Evolutionary conservation across 495 filamentous ascomycete genomes (phyloP).

Genomic region (Talaromyces borbonicus): DNA sequence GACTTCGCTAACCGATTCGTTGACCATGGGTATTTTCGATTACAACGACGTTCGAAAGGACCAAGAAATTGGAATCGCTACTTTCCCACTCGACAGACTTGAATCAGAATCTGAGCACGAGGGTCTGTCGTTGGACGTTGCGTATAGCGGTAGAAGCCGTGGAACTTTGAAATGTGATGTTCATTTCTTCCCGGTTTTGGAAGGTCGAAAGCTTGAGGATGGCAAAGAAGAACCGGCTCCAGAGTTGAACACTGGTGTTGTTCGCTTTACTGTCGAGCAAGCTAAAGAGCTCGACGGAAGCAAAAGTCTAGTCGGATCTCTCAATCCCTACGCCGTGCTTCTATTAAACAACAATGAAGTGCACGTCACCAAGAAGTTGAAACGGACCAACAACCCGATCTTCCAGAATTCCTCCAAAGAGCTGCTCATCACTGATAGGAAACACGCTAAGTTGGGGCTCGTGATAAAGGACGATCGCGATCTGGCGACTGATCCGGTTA

Average conservation of each 20-base stretch:
- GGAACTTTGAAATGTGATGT: slow-evolving; percentile 74
- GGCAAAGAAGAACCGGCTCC: slow-evolving; percentile 72
- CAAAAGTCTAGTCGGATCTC: slow-evolving; percentile 78
- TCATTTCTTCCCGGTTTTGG: slow-evolving; percentile 89
- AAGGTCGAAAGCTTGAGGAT: slow-evolving; percentile 58
- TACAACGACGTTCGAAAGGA: slow-evolving; percentile 95
- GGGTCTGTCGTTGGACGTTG: slow-evolving; percentile 74
- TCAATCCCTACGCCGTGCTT: slow-evolving; percentile 83
- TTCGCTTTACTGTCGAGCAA: slow-evolving; percentile 85
- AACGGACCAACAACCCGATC: slow-evolving; percentile 92
- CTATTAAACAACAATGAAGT: slow-evolving; percentile 86
- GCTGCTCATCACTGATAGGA: slow-evolving; percentile 85
- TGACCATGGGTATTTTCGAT: slow-evolving; percentile 78
- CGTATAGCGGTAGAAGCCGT: slow-evolving; percentile 71
- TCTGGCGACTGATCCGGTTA: slow-evolving; percentile 65
- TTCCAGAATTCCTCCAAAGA: slow-evolving; percentile 88
- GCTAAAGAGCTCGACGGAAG: slow-evolving; percentile 88
- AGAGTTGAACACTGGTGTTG: slow-evolving; percentile 85
- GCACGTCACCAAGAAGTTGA: slow-evolving; percentile 74
- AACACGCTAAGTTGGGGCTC: slow-evolving; percentile 76
- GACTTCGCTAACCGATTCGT: slow-evolving; percentile 73
- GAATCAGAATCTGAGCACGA: slow-evolving; percentile 66
- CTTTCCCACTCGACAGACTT: slow-evolving; percentile 73
- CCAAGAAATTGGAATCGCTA: slow-evolving; percentile 82
- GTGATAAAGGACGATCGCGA: slow-evolving; percentile 94